These are phyloP conservation scores for Pulveroboletus sp. DNA, from an alignment of 768 basidiomycete genomes.

Conservation along the genomic window DNA sequence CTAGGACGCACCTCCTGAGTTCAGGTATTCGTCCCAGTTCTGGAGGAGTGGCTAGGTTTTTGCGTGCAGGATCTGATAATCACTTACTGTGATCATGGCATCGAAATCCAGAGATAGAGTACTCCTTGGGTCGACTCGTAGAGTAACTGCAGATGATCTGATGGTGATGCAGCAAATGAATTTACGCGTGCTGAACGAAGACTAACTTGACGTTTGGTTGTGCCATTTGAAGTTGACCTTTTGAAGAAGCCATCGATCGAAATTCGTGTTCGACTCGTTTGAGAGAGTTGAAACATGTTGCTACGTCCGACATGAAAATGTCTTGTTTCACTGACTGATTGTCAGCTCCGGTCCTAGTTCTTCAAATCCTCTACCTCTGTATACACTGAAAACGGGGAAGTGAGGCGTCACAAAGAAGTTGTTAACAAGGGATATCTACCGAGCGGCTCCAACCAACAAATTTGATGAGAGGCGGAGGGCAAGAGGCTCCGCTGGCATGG, in stretches of 20 bases:
- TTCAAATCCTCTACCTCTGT: conserved; percentile 37
- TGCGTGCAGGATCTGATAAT: background rate
- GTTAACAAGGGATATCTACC: conserved; percentile 42
- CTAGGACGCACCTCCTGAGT: conserved; percentile 38
- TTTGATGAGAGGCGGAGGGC: conserved; percentile 85
- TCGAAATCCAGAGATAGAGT: conserved; percentile 58
- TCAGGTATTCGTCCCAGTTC: conserved; percentile 63
- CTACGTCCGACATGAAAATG: conserved; percentile 76
- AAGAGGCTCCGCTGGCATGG: conserved; percentile 79
- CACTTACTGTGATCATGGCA: conserved; percentile 54
- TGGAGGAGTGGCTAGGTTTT: conserved; percentile 18
- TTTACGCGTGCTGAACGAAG: background rate
- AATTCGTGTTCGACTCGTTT: conserved; percentile 76
- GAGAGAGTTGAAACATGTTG: conserved; percentile 66
- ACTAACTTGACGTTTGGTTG: conserved; percentile 61
- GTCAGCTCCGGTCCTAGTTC: background rate
- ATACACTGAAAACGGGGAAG: conserved; percentile 33
- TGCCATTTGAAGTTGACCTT: conserved; percentile 63
- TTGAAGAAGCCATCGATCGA: conserved; percentile 39
- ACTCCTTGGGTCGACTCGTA: conserved; percentile 46
- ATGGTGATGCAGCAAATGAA: background rate
- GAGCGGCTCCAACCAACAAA: conserved; percentile 82
- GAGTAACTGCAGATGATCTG: conserved; percentile 49
- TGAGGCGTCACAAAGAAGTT: background rate
- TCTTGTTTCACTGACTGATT: conserved; percentile 68